phyloP scores from a whole-genome alignment of 352 stramenopile species.

The Thalassiosira mediterranea region DNA sequence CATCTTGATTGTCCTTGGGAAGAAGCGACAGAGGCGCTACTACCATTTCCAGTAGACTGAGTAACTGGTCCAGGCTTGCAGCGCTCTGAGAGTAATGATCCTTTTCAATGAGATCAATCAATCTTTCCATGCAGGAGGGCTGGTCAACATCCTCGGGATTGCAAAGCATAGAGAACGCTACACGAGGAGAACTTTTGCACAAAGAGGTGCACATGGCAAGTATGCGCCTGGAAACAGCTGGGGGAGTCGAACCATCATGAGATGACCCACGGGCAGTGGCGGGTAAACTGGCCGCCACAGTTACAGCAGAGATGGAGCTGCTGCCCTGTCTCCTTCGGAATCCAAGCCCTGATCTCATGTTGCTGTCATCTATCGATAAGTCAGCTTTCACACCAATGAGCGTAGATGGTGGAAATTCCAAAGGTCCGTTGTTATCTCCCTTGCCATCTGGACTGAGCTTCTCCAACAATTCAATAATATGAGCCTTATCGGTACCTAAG shows the following conservation, averaged over 20 bases:
- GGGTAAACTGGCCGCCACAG: slow-evolving; percentile 78
- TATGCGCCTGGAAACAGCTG: slow-evolving; percentile 89
- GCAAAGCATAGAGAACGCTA: slow-evolving; percentile 89
- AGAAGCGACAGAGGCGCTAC: slow-evolving; percentile 89
- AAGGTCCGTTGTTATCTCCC: neutral
- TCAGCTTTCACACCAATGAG: slow-evolving; percentile 60
- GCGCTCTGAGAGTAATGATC: slow-evolving; percentile 88
- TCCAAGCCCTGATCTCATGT: slow-evolving; percentile 9
- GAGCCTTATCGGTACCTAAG: slow-evolving; percentile 65
- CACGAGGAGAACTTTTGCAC: slow-evolving; percentile 90
- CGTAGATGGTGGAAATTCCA: slow-evolving; percentile 68
- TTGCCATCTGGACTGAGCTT: slow-evolving; percentile 34
- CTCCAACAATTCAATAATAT: slow-evolving; percentile 51
- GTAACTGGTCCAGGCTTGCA: slow-evolving; percentile 91
- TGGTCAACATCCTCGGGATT: slow-evolving; percentile 64
- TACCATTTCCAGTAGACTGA: slow-evolving; percentile 91
- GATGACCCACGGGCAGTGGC: slow-evolving; percentile 53
- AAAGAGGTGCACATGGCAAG: slow-evolving; percentile 88
- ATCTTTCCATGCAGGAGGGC: slow-evolving; percentile 34
- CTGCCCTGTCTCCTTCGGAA: slow-evolving; percentile 56
- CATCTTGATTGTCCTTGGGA: slow-evolving; percentile 70
- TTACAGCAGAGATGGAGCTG: slow-evolving; percentile 60
- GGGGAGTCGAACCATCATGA: slow-evolving; percentile 72
- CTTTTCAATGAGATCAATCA: slow-evolving; percentile 90
- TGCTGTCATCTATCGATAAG: slow-evolving; percentile 10